phyloP scores from a whole-genome alignment of 108 stramenopile genomes.

The Craspedostauros australis region DNA sequence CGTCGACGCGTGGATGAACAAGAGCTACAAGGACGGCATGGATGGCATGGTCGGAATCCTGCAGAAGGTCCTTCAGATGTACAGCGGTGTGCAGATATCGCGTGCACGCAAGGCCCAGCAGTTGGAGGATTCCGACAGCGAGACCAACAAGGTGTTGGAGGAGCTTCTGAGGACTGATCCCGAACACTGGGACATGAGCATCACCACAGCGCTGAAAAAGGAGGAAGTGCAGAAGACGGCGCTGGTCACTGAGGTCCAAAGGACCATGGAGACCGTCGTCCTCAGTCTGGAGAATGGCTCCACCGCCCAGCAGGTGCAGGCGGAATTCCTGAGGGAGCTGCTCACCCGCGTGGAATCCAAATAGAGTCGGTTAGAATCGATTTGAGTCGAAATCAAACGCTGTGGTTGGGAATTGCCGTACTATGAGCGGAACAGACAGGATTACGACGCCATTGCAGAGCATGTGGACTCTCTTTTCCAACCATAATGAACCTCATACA shows the following conservation, averaged over 20 bases:
- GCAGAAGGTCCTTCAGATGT: constrained; percentile 85
- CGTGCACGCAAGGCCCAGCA: constrained; percentile 45
- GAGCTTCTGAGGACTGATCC: constrained; percentile 62
- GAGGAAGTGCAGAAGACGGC: constrained; percentile 37
- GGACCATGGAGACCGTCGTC: constrained; percentile 83
- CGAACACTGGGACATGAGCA: constrained; percentile 71
- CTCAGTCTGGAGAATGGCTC: constrained; percentile 84
- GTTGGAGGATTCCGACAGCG: neutral
- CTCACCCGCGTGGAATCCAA: constrained; percentile 63
- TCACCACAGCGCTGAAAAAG: constrained; percentile 21
- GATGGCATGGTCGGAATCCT: constrained; percentile 85
- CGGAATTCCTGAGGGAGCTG: constrained; percentile 84
- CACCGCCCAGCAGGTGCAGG: constrained; percentile 88
- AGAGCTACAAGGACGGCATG: constrained; percentile 83
- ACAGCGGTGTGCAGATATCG: constrained; percentile 63
- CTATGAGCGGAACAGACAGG: too few relatives aligned
- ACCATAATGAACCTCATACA: too few relatives aligned
- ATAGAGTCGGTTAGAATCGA: too few relatives aligned
- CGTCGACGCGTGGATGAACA: constrained; percentile 87
- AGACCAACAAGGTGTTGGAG: constrained; percentile 50
- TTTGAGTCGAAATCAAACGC: too few relatives aligned
- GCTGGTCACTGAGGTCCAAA: constrained; percentile 70
- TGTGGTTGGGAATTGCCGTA: too few relatives aligned
- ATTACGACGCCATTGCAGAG: too few relatives aligned
- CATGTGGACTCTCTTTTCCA: too few relatives aligned